Evolutionary conservation across 495 filamentous ascomycete species (phyloP).

Genomic region (Venustampulla echinocandica): DNA sequence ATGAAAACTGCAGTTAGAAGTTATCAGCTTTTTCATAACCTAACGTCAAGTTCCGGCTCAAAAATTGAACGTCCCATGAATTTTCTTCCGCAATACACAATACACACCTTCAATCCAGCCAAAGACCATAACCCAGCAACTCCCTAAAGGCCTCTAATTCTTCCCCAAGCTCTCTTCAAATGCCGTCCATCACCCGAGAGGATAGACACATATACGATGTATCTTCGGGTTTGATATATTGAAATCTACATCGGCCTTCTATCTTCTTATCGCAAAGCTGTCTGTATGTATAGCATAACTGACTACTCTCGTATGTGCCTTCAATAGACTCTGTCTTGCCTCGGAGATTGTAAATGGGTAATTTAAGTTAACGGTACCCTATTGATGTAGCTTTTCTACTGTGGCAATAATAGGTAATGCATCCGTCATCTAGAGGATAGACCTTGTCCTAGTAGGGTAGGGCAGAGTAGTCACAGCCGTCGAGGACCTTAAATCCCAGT

Average conservation of each 20-base stretch:
- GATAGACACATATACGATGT: slow-evolving; percentile 38
- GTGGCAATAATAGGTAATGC: slow-evolving; percentile 71
- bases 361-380: slow-evolving; percentile 68
- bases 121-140: no score
- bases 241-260: slow-evolving; percentile 77
- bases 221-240: slow-evolving; percentile 78
- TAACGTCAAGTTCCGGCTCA: no score
- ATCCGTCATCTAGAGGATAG: slow-evolving; percentile 76
- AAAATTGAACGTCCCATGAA: no score
- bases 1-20: no score
- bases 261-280: slow-evolving; percentile 79
- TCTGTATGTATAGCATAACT: slow-evolving; percentile 72
- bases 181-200: no score
- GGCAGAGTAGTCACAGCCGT: slow-evolving; percentile 50
- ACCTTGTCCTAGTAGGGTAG: slow-evolving; percentile 65
- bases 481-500: slow-evolving; percentile 75
- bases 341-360: slow-evolving; percentile 69
- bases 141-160: no score
- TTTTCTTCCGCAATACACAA: no score
- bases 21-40: no score
- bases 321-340: slow-evolving; percentile 68
- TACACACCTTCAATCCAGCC: no score
- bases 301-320: slow-evolving; percentile 75
- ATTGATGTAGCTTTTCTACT: slow-evolving; percentile 79
- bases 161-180: no score